Evolutionary conservation across 2,329 filamentous ascomycete species (phyloP).

Genomic region (Scopulariopsis brevicaulis): DNA sequence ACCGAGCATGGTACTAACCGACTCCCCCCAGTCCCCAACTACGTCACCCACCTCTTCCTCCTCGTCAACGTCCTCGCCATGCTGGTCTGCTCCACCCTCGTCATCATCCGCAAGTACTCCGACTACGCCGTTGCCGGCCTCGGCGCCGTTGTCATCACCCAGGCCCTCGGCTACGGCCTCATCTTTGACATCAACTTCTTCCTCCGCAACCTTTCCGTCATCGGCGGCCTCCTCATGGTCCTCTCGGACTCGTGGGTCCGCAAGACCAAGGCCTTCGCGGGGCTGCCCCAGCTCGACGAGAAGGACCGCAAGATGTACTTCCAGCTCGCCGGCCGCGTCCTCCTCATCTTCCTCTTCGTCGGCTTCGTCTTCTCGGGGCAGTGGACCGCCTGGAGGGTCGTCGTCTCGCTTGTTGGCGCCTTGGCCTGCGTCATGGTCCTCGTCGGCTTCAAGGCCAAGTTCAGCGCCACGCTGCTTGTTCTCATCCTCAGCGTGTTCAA

Average conservation of each 20-base stretch:
- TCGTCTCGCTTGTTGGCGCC: constrained; percentile 75
- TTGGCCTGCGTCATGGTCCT: constrained; percentile 97
- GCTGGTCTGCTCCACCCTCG: constrained; percentile 67
- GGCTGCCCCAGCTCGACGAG: constrained; percentile 87
- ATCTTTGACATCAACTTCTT: constrained; percentile 99
- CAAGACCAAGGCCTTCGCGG: constrained; percentile 94
- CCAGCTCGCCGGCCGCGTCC: constrained; percentile 88
- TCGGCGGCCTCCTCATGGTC: constrained; percentile 95
- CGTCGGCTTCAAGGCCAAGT: constrained; percentile 99
- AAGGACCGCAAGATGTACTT: constrained; percentile 99
- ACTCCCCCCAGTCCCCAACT: constrained; percentile 58
- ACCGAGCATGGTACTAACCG: neutral
- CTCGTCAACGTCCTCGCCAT: constrained; percentile 84
- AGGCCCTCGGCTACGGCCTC: constrained; percentile 91
- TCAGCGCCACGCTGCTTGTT: constrained; percentile 89
- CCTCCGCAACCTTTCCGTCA: constrained; percentile 94
- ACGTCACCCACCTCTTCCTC: constrained; percentile 87
- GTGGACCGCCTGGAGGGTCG: constrained; percentile 80
- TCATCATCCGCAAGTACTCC: constrained; percentile 86
- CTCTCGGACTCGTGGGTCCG: constrained; percentile 96
- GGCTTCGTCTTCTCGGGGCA: constrained; percentile 93
- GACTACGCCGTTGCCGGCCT: constrained; percentile 88
- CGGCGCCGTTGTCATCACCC: constrained; percentile 80
- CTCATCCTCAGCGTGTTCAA: constrained; percentile 96
- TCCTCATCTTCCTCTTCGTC: constrained; percentile 95